Percentiles rank a stretch among this genome's conserved stretches.
phyloP scores from a whole-genome alignment of 768 basidiomycete genomes.

The Naganishia antarctica region DNA sequence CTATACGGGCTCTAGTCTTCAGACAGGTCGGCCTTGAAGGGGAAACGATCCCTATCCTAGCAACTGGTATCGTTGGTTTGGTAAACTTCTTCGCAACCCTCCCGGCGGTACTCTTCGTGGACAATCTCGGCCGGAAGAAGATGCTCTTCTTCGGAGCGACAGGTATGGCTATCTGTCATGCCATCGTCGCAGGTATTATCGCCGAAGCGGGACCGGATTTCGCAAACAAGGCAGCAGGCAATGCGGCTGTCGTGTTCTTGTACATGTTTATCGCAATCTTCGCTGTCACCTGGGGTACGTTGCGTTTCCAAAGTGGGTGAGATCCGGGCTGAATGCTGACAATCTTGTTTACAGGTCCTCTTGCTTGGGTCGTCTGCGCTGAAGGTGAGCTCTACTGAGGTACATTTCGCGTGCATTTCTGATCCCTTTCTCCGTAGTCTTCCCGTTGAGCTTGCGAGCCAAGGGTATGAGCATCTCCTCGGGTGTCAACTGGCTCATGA shows the following conservation, averaged over 20 bases:
- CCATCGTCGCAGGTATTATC: constrained; percentile 65
- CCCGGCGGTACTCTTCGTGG: constrained; percentile 75
- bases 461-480: constrained; percentile 72
- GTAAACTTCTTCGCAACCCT: constrained; percentile 60
- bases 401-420: background rate
- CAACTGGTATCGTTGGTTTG: constrained; percentile 72
- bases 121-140: constrained; percentile 69
- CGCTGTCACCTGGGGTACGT: constrained; percentile 66
- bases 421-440: constrained; percentile 53
- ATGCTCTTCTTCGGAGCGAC: constrained; percentile 51
- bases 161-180: constrained; percentile 54
- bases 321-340: background rate
- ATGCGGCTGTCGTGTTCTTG: constrained; percentile 65
- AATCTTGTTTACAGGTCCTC: constrained; percentile 51
- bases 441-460: constrained; percentile 58
- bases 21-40: constrained; percentile 59
- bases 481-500: constrained; percentile 61
- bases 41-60: constrained; percentile 58
- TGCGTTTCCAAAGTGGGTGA: background rate
- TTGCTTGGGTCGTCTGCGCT: constrained; percentile 70
- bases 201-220: constrained; percentile 55
- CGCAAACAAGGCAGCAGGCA: constrained; percentile 61
- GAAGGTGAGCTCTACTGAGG: constrained; percentile 50
- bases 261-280: constrained; percentile 73
- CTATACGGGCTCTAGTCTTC: constrained; percentile 54